A percentile compares a stretch with the other conserved stretches of the same genome.
Conservation (phyloP, 345 rosid genomes). For the Rhizophora mangle region DNA sequence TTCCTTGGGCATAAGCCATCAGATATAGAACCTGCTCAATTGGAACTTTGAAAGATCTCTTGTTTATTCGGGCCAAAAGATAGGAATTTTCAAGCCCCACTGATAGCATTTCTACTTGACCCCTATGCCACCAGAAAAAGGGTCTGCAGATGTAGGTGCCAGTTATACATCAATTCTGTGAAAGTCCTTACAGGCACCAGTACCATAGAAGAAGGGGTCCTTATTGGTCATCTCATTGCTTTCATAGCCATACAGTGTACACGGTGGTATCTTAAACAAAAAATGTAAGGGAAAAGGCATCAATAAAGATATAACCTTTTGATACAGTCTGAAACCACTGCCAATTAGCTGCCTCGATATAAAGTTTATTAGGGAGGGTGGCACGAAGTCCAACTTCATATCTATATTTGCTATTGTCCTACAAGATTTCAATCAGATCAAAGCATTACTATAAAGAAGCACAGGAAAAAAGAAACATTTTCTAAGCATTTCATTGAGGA, state of each 20-base stretch:
- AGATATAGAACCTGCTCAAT: not conserved
- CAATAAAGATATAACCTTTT: conserved; percentile 53
- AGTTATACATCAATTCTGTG: not conserved
- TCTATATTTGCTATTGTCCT: conserved; percentile 84
- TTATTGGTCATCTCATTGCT: not conserved
- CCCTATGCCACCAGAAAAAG: not conserved
- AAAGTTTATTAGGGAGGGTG: conserved; percentile 84
- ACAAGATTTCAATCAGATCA: conserved; percentile 23
- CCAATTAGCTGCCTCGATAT: conserved; percentile 88
- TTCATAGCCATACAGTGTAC: not conserved
- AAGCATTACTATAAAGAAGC: not conserved
- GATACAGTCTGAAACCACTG: conserved; percentile 81
- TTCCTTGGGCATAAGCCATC: not conserved
- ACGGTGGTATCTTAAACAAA: conserved; percentile 2
- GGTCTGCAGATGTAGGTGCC: not conserved
- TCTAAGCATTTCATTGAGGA: no score
- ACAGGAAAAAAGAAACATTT: not conserved
- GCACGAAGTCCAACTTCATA: conserved; percentile 86
- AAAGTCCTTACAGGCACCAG: conserved; percentile 2
- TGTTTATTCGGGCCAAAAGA: not conserved
- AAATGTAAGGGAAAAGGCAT: conserved; percentile 4
- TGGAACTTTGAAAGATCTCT: conserved; percentile 1
- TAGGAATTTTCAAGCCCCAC: not conserved
- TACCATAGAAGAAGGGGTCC: conserved; percentile 3
- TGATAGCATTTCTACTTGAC: not conserved